Evolutionary conservation across 164 flowering plant species (phyloP).

Genomic region (Vitis riparia): DNA sequence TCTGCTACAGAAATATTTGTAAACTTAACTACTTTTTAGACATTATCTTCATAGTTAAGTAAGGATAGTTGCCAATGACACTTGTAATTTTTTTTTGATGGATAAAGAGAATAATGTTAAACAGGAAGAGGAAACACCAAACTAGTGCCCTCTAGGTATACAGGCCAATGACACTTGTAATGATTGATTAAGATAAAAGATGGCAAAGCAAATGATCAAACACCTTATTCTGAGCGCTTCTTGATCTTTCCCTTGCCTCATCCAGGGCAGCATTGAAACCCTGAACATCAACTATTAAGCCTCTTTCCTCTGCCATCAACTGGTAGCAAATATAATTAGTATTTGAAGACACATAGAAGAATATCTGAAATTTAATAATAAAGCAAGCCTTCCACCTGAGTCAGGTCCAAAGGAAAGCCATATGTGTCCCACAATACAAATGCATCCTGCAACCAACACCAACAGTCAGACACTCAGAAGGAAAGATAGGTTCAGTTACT

Average conservation of each 20-base stretch:
- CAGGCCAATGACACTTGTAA: too few relatives aligned
- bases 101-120: background rate
- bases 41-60: too few relatives aligned
- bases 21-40: too few relatives aligned
- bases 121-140: background rate
- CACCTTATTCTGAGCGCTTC: constrained; percentile 85
- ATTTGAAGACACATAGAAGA: background rate
- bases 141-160: too few relatives aligned
- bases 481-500: too few relatives aligned
- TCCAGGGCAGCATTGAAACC: constrained; percentile 85
- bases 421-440: constrained; percentile 98
- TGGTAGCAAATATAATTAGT: constrained; percentile 18
- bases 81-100: too few relatives aligned
- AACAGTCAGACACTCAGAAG: background rate
- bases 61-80: too few relatives aligned
- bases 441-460: constrained; percentile 80
- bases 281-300: constrained; percentile 69
- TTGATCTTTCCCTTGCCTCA: constrained; percentile 88
- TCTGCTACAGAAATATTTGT: too few relatives aligned
- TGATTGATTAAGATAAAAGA: too few relatives aligned
- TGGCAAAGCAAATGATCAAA: background rate
- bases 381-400: constrained; percentile 59
- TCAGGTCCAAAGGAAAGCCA: constrained; percentile 96
- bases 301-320: constrained; percentile 99
- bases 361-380: background rate